These are phyloP conservation scores for Arachnopeziza araneosa DNA, from an alignment of 2,329 filamentous ascomycete genomes.

Conservation along the genomic window DNA sequence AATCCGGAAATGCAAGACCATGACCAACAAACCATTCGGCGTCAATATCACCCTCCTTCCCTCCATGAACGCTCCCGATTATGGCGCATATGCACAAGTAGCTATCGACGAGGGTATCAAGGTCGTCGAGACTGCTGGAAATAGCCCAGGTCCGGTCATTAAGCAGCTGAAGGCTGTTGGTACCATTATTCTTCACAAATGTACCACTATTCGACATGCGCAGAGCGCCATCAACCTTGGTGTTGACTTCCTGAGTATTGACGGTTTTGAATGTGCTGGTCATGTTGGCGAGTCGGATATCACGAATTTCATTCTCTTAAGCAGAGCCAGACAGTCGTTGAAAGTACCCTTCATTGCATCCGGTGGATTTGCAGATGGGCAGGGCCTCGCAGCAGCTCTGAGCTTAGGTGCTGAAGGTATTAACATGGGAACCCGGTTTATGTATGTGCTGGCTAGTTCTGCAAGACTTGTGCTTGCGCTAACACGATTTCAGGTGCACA, in stretches of 20 bases:
- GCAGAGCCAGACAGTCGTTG: slow-evolving; percentile 76
- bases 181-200: slow-evolving; percentile 87
- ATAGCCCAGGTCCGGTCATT: slow-evolving; percentile 87
- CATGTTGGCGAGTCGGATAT: slow-evolving; percentile 85
- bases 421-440: slow-evolving; percentile 98
- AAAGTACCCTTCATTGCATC: slow-evolving; percentile 90
- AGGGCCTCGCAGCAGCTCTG: slow-evolving; percentile 86
- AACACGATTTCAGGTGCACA: slow-evolving; percentile 49
- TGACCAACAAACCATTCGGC: slow-evolving; percentile 77
- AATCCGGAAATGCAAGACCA: slow-evolving; percentile 76
- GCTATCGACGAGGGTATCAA: slow-evolving; percentile 89
- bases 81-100: slow-evolving; percentile 83
- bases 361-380: slow-evolving; percentile 90
- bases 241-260: slow-evolving; percentile 93
- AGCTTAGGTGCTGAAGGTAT: slow-evolving; percentile 86
- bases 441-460: slow-evolving; percentile 38
- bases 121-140: slow-evolving; percentile 90
- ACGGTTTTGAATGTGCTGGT: slow-evolving; percentile 94
- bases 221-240: slow-evolving; percentile 88
- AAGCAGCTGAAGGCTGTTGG: slow-evolving; percentile 75
- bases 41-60: slow-evolving; percentile 96
- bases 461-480: too few species aligned
- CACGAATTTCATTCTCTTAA: slow-evolving; percentile 84
- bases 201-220: slow-evolving; percentile 92
- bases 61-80: slow-evolving; percentile 83